Evolutionary conservation across 352 stramenopile genomes (phyloP).

Genomic region (Elongisporangium senticosum): DNA sequence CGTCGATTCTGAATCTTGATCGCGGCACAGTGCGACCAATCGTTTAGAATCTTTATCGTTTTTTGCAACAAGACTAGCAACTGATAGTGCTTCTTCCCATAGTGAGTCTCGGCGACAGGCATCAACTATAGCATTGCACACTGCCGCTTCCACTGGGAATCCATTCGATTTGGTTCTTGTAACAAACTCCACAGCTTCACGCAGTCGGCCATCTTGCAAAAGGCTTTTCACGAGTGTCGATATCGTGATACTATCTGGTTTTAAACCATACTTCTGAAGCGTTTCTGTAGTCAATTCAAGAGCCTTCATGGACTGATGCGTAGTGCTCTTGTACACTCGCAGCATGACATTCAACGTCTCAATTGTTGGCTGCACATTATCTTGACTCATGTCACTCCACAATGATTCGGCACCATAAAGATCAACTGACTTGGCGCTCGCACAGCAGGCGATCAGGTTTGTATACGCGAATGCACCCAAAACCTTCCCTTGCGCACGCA

Average conservation of each 20-base stretch:
- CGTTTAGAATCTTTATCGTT: neutral
- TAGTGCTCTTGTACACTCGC: conserved; percentile 38
- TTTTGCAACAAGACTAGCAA: conserved; percentile 13
- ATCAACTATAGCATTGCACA: conserved; percentile 43
- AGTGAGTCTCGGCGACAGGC: conserved; percentile 20
- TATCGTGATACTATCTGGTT: conserved; percentile 36
- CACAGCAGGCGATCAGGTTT: conserved; percentile 66
- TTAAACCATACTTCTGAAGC: conserved; percentile 26
- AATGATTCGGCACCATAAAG: conserved; percentile 29
- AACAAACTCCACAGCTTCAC: conserved; percentile 23
- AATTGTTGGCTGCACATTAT: conserved; percentile 29
- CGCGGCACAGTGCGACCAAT: neutral
- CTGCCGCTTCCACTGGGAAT: conserved; percentile 5
- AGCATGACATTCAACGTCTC: conserved; percentile 58
- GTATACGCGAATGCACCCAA: conserved; percentile 44
- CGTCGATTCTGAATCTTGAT: conserved; percentile 11
- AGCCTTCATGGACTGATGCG: conserved; percentile 27
- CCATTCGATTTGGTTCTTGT: conserved; percentile 10
- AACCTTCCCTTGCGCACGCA: conserved; percentile 20
- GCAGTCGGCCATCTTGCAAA: conserved; percentile 23
- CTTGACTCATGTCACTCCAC: conserved; percentile 37
- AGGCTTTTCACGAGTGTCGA: conserved; percentile 39
- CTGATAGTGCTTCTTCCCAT: conserved; percentile 4
- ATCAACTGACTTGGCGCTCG: conserved; percentile 19
- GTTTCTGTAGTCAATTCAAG: conserved; percentile 19